Percentiles rank a stretch among this genome's conserved stretches.
These are phyloP conservation scores for Insectozyma bohioensis DNA, from an alignment of 1,139 yeast genomes.

Conservation along the genomic window DNA sequence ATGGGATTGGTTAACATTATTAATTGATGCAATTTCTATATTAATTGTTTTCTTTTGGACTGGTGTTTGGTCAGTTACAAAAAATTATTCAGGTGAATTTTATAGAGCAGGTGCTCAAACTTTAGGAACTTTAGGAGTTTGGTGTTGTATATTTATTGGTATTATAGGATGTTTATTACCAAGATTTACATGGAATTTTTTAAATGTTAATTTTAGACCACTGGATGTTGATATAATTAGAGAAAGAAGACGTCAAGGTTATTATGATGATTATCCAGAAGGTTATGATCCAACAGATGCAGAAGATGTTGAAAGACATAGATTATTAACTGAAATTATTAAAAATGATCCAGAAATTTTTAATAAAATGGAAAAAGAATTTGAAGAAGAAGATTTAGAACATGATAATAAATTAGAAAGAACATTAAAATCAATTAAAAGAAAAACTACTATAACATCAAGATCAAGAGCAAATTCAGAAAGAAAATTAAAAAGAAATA, in stretches of 20 bases:
- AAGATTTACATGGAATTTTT: slow-evolving; percentile 50
- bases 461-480: slow-evolving; percentile 20
- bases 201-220: slow-evolving; percentile 48
- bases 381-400: slow-evolving; percentile 14
- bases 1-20: slow-evolving; percentile 60
- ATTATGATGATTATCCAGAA: slow-evolving; percentile 47
- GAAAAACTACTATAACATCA: slow-evolving; percentile 27
- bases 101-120: slow-evolving; percentile 56
- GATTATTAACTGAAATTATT: slow-evolving; percentile 36
- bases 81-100: slow-evolving; percentile 41
- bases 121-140: slow-evolving; percentile 51
- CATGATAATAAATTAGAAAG: slow-evolving; percentile 25
- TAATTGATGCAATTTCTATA: slow-evolving; percentile 50
- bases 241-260: slow-evolving; percentile 47
- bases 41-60: slow-evolving; percentile 61
- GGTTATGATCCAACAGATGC: slow-evolving; percentile 62
- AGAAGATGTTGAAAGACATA: slow-evolving; percentile 44
- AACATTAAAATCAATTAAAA: slow-evolving; percentile 38
- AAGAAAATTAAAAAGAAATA: slow-evolving; percentile 32
- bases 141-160: slow-evolving; percentile 53
- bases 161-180: slow-evolving; percentile 50
- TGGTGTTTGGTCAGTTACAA: slow-evolving; percentile 56
- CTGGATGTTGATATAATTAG: slow-evolving; percentile 56
- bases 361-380: slow-evolving; percentile 31
- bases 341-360: slow-evolving; percentile 36